A percentile compares a stretch with the other conserved stretches of the same genome.
These are phyloP conservation scores for Pseudotulostoma volvatum DNA, from an alignment of 495 filamentous ascomycete genomes.

Conservation along the genomic window DNA sequence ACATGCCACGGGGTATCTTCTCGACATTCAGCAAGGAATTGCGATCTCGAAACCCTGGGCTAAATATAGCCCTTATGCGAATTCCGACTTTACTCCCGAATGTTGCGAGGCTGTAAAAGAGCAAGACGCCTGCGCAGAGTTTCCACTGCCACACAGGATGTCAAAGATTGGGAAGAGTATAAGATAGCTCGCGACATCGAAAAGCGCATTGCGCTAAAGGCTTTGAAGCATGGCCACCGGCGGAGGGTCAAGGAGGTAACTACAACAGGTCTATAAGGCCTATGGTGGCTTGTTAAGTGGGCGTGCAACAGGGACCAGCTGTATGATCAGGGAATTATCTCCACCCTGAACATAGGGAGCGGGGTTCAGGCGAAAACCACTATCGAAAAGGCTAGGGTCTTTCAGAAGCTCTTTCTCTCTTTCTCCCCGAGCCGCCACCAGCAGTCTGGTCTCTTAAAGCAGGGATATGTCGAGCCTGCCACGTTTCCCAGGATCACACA, in stretches of 20 bases:
- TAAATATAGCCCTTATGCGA: conserved; percentile 1
- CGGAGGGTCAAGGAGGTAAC: neutral
- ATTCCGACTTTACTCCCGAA: conserved; percentile 3
- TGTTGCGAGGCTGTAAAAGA: conserved; percentile 5
- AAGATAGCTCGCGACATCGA: conserved; percentile 2
- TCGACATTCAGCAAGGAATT: neutral
- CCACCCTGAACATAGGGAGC: neutral
- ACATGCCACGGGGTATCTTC: neutral
- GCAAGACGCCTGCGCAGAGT: neutral
- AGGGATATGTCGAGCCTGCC: conserved; percentile 6
- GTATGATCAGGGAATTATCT: conserved; percentile 1
- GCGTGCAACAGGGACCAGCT: conserved; percentile 3
- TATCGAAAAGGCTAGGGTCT: conserved; percentile 7
- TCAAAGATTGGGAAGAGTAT: conserved; percentile 2
- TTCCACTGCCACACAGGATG: conserved; percentile 1
- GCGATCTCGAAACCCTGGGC: conserved; percentile 4
- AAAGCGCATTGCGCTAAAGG: conserved; percentile 2
- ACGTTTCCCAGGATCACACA: conserved; percentile 8
- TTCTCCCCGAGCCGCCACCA: conserved; percentile 7
- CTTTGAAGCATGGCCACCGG: neutral
- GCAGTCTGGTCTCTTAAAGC: conserved; percentile 9
- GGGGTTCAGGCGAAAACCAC: neutral
- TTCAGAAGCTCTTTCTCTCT: conserved; percentile 13
- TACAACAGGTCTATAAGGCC: conserved; percentile 3
- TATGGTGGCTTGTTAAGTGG: conserved; percentile 8